Conservation (phyloP, 2,329 filamentous ascomycete genomes). For the Trichophyton benhamiae region DNA sequence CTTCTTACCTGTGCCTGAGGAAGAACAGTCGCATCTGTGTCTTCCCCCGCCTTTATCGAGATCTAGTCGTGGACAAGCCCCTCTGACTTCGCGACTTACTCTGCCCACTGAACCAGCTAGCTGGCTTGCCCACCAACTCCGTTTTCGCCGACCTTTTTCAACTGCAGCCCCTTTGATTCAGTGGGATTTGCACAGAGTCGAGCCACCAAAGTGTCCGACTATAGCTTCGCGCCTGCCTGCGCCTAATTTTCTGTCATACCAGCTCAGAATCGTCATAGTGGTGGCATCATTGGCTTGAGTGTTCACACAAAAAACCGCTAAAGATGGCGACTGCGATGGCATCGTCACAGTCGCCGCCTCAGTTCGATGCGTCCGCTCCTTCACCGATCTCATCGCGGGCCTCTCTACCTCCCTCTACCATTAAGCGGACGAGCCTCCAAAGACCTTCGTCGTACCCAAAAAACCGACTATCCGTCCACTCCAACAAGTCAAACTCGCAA, state of each 20-base stretch:
- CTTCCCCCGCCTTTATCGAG: not conserved
- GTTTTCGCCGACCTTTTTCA: not conserved
- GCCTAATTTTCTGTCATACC: not conserved
- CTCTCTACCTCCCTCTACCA: slow-evolving; percentile 40
- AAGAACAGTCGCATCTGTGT: not conserved
- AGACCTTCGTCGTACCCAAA: slow-evolving; percentile 67
- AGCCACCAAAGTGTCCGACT: not conserved
- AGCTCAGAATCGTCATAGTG: not conserved
- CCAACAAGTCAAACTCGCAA: slow-evolving; percentile 48
- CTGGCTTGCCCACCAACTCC: not conserved
- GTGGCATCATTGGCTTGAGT: not conserved
- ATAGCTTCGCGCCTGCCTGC: not conserved
- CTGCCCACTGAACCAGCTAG: not conserved
- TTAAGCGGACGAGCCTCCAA: slow-evolving; percentile 48
- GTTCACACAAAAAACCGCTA: not conserved
- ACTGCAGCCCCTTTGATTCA: not conserved
- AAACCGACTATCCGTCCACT: slow-evolving; percentile 75
- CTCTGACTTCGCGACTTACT: not conserved
- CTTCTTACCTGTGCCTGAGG: not conserved
- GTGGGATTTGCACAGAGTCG: not conserved
- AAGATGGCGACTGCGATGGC: slow-evolving; percentile 24
- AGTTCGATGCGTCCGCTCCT: slow-evolving; percentile 20
- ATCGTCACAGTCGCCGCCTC: slow-evolving; percentile 25
- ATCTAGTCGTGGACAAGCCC: not conserved
- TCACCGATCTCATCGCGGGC: slow-evolving; percentile 25